Conservation (phyloP, 192 early-diverging fungal genomes). For the Backusella tuberculispora region DNA sequence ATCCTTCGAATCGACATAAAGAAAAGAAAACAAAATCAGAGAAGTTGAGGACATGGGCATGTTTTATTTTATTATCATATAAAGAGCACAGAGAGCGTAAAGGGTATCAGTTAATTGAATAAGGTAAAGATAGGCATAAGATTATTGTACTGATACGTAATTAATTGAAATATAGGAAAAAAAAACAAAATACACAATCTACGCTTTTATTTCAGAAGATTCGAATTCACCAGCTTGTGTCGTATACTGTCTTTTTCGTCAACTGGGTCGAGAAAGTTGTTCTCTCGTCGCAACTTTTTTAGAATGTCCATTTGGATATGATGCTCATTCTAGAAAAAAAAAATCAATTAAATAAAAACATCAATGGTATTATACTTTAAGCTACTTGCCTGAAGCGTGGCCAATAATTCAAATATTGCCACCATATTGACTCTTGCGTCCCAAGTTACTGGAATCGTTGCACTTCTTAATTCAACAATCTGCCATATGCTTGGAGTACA, state of each 20-base stretch:
- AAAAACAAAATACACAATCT: slow-evolving; percentile 17
- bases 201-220: slow-evolving; percentile 22
- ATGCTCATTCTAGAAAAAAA: slow-evolving; percentile 13
- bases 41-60: slow-evolving; percentile 2
- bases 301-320: not conserved
- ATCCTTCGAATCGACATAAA: slow-evolving; percentile 17
- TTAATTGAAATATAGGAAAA: slow-evolving; percentile 22
- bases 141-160: slow-evolving; percentile 16
- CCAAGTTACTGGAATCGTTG: slow-evolving; percentile 7
- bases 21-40: slow-evolving; percentile 20
- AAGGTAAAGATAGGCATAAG: slow-evolving; percentile 5
- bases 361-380: slow-evolving; percentile 14
- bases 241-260: slow-evolving; percentile 16
- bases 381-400: slow-evolving; percentile 18
- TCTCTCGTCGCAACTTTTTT: slow-evolving; percentile 20
- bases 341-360: slow-evolving; percentile 17
- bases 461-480: slow-evolving; percentile 13
- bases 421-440: not conserved
- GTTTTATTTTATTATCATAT: slow-evolving; percentile 19
- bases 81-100: slow-evolving; percentile 12
- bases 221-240: slow-evolving; percentile 20
- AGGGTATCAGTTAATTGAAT: slow-evolving; percentile 13
- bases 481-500: not conserved
- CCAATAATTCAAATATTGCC: slow-evolving; percentile 12
- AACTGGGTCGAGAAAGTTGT: slow-evolving; percentile 18